Percentiles rank a stretch among this genome's conserved stretches.
Evolutionary conservation across 768 basidiomycete genomes (phyloP).

Genomic region (Rhodocollybia butyracea): DNA sequence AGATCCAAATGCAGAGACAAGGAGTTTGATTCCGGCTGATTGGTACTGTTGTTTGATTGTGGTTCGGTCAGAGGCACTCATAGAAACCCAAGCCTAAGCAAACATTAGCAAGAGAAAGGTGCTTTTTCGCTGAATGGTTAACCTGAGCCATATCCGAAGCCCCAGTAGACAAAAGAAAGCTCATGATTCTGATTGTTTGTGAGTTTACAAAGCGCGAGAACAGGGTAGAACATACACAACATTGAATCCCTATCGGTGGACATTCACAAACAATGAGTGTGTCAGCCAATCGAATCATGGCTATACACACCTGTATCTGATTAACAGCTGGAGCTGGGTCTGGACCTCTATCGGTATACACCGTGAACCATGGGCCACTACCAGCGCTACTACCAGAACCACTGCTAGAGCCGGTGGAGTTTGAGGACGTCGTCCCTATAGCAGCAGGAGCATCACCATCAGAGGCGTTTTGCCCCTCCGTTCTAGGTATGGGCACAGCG

Average conservation of each 20-base stretch:
- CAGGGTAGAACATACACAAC: constrained; percentile 18
- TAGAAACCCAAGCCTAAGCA: constrained; percentile 40
- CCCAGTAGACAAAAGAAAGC: constrained; percentile 39
- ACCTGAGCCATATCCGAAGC: constrained; percentile 26
- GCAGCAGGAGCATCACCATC: not conserved
- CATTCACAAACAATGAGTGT: not conserved
- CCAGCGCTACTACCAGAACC: not conserved
- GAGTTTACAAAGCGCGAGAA: not conserved
- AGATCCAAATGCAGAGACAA: constrained; percentile 54
- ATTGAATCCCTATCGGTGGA: constrained; percentile 21
- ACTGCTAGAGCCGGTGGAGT: not conserved
- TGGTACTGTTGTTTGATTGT: constrained; percentile 44
- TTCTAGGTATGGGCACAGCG: not conserved
- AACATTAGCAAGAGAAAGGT: constrained; percentile 17
- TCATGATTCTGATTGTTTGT: constrained; percentile 20
- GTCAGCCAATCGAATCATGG: not conserved
- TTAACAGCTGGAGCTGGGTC: constrained; percentile 3
- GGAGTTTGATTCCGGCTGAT: constrained; percentile 54
- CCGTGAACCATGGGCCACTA: constrained; percentile 3
- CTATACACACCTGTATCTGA: not conserved
- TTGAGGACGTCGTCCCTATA: not conserved
- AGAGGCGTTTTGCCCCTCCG: not conserved
- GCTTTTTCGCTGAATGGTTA: not conserved
- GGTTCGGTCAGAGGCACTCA: constrained; percentile 35
- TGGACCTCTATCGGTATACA: constrained; percentile 5